Evolutionary conservation across 176 grass and related monocot species (phyloP).

Genomic region (Thalia dealbata): DNA sequence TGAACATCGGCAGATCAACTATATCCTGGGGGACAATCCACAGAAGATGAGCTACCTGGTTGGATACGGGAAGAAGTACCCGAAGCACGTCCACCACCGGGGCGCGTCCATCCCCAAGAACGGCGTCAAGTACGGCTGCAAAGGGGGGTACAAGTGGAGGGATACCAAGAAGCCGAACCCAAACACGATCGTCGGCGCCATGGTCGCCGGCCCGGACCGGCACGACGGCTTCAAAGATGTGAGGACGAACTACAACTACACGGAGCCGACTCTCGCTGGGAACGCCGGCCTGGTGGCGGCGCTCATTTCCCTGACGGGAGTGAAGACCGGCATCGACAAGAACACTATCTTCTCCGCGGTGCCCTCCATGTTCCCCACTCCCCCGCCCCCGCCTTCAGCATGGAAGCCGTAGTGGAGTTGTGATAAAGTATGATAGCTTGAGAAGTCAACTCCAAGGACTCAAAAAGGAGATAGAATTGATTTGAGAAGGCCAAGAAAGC

Average conservation of each 20-base stretch:
- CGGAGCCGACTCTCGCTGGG: neutral
- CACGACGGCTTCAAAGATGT: constrained; percentile 5
- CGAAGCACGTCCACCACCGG: constrained; percentile 1
- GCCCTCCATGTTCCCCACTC: constrained; percentile 8
- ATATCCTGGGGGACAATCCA: constrained; percentile 8
- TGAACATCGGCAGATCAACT: neutral
- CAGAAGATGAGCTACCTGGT: constrained; percentile 10
- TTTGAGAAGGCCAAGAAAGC: neutral
- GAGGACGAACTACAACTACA: neutral
- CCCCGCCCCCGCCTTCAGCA: neutral
- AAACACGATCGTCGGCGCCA: constrained; percentile 2
- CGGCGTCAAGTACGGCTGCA: neutral
- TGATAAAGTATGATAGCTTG: neutral
- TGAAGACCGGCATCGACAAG: constrained; percentile 5
- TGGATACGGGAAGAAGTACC: neutral
- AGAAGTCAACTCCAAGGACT: neutral
- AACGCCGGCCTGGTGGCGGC: constrained; percentile 2
- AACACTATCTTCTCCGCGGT: constrained; percentile 11
- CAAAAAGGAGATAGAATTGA: neutral
- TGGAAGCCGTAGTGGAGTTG: constrained; percentile 1
- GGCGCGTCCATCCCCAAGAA: constrained; percentile 5
- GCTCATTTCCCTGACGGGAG: neutral
- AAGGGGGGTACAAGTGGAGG: constrained; percentile 2
- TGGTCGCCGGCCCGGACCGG: constrained; percentile 3
- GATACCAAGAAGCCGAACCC: neutral